Evolutionary conservation across 2,329 filamentous ascomycete species (phyloP), one percentile per base, ranked within the genome.

Genomic region (Fusarium acutatum): DNA sequence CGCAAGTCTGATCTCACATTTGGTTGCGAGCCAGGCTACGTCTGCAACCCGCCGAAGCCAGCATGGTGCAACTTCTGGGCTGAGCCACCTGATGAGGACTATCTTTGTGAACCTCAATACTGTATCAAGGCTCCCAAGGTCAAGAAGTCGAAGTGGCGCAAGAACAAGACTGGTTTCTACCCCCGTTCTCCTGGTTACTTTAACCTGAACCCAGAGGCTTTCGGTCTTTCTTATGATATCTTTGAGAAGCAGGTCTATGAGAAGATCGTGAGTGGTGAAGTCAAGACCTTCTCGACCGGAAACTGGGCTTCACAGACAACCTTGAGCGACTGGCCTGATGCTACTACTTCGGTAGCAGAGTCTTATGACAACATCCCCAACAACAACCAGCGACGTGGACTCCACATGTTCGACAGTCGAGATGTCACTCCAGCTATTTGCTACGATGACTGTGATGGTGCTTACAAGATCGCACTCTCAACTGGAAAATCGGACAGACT

Each of bases 221-320:
- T 93, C 65, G 91, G 91, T 9, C 82, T 93, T 22, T 87, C 85
- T 56, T 91, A 89, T 66, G 87, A 87, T 46, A 90, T 93, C 24
- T 93, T 92, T 68, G 84, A 85, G 26, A 81, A 85, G 30, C 76
- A 86, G 10, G 74, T 82, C 3, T 75, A 84, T 17, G 75, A 83
- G 10, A 81, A 81, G 61, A 78, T 81, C 5, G 61, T 83, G 12
- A 73, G 81, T 34, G 82, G 82, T 32, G 78, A 80, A 15, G 77
- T 82, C 5, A 84, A 81, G 1, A 89, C 87, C 3, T 81, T 85
- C 57, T 84, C 84, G 1, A 90, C 88, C 0, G 89, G 89, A 5
- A 86, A 90, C 76, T 91, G 87, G 85, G 83, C 76, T 5, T 86
- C 88, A 0, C 88, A 90, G 71, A 77, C 87, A 1, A 82, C 80